A percentile compares a stretch with the other conserved stretches of the same genome.
These are phyloP conservation scores for Leptodontidium sp. DNA, from an alignment of 2,329 filamentous ascomycete genomes.

Conservation along the genomic window DNA sequence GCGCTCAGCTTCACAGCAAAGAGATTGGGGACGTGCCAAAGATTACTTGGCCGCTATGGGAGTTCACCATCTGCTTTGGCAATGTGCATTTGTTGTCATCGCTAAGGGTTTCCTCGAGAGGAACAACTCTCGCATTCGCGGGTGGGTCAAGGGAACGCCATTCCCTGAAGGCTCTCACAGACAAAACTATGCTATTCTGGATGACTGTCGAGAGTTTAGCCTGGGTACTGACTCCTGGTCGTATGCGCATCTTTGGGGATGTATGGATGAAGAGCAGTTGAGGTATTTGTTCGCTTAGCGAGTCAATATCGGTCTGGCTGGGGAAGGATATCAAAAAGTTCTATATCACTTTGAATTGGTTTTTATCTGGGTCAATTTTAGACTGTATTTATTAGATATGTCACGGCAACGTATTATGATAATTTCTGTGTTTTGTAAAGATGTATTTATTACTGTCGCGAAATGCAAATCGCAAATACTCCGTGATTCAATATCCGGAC, in stretches of 20 bases:
- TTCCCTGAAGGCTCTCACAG: not conserved
- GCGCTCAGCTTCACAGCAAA: slow-evolving; percentile 13
- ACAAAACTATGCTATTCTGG: not conserved
- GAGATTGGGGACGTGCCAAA: slow-evolving; percentile 22
- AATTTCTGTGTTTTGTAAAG: no score
- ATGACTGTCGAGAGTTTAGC: slow-evolving; percentile 8
- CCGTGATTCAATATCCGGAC: no score
- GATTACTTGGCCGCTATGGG: slow-evolving; percentile 11
- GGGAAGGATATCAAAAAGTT: no score
- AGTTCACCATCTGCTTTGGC: slow-evolving; percentile 12
- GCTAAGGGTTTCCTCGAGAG: slow-evolving; percentile 16
- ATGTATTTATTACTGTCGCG: no score
- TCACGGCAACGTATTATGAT: no score
- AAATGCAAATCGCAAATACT: no score
- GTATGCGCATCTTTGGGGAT: slow-evolving; percentile 8
- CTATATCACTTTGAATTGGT: no score
- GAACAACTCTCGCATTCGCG: slow-evolving; percentile 12
- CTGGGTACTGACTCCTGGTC: not conserved
- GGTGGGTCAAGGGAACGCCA: not conserved
- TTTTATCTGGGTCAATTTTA: no score
- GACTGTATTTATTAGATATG: no score
- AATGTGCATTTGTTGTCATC: slow-evolving; percentile 19
- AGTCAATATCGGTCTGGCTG: not conserved
- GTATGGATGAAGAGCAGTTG: not conserved
- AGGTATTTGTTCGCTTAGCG: slow-evolving; percentile 5